phyloP scores from a whole-genome alignment of 495 filamentous ascomycete genomes.

The Podospora pseudocomata region DNA sequence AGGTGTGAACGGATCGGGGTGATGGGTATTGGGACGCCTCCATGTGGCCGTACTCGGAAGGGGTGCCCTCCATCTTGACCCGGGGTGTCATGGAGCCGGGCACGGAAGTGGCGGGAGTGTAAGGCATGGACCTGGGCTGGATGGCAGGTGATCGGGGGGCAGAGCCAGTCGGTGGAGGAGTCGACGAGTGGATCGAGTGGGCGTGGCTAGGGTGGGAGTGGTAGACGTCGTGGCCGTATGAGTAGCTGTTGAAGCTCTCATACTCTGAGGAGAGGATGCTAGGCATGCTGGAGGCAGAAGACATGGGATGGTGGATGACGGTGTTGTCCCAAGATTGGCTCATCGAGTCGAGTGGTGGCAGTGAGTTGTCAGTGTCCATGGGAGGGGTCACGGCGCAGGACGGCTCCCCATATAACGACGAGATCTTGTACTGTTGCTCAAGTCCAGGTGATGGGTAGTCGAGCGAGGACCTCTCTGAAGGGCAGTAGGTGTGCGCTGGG shows the following conservation, averaged over 20 bases:
- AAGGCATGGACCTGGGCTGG: slow-evolving; percentile 34
- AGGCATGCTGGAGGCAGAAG: slow-evolving; percentile 41
- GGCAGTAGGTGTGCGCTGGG: slow-evolving; percentile 46
- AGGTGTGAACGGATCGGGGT: slow-evolving; percentile 42
- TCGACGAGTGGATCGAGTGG: slow-evolving; percentile 41
- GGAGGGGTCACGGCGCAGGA: slow-evolving; percentile 36
- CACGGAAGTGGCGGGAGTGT: slow-evolving; percentile 36
- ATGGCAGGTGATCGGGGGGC: slow-evolving; percentile 44
- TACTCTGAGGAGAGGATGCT: slow-evolving; percentile 52
- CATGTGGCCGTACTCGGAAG: slow-evolving; percentile 38
- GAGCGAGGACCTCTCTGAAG: slow-evolving; percentile 44
- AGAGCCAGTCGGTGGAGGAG: slow-evolving; percentile 38
- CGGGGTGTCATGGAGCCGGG: slow-evolving; percentile 38
- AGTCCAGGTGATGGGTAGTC: slow-evolving; percentile 46
- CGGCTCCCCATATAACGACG: slow-evolving; percentile 43
- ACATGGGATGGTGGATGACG: slow-evolving; percentile 37
- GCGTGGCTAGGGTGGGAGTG: slow-evolving; percentile 44
- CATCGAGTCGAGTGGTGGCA: slow-evolving; percentile 44
- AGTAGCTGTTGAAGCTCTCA: slow-evolving; percentile 48
- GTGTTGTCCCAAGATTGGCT: slow-evolving; percentile 42
- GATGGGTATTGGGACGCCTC: slow-evolving; percentile 50
- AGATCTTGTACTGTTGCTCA: slow-evolving; percentile 47
- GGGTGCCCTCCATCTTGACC: slow-evolving; percentile 49
- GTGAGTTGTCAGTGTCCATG: slow-evolving; percentile 41
- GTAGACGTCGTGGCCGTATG: slow-evolving; percentile 50